A percentile compares a stretch with the other conserved stretches of the same genome.
Evolutionary conservation across 371 early-diverging fungal genomes (phyloP).

Genomic region (Encephalitozoon hellem): DNA sequence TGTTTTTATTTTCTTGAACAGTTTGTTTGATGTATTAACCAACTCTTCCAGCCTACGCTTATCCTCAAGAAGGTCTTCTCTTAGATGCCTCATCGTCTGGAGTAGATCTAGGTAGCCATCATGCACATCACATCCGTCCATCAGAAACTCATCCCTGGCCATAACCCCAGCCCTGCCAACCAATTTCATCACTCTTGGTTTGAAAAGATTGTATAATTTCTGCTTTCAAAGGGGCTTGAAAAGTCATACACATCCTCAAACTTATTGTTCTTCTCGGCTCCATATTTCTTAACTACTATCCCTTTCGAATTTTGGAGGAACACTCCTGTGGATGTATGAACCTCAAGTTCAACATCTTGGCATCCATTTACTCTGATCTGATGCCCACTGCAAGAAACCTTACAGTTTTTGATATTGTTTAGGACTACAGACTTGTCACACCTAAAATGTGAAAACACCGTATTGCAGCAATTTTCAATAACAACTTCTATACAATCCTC

Average conservation of each 20-base stretch:
- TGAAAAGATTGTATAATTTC: constrained; percentile 15
- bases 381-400: constrained; percentile 9
- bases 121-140: background rate
- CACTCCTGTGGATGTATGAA: constrained; percentile 10
- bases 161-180: background rate
- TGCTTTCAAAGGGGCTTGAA: constrained; percentile 15
- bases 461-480: background rate
- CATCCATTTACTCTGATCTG: constrained; percentile 36
- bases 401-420: constrained; percentile 15
- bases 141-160: background rate
- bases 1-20: constrained; percentile 40
- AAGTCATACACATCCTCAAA: constrained; percentile 22
- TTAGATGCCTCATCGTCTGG: constrained; percentile 30
- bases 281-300: constrained; percentile 9
- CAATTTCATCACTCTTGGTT: background rate
- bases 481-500: background rate
- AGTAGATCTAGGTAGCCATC: constrained; percentile 47
- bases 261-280: background rate
- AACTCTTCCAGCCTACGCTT: constrained; percentile 19
- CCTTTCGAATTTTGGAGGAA: constrained; percentile 2
- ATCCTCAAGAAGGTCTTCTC: constrained; percentile 34
- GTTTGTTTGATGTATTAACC: constrained; percentile 35
- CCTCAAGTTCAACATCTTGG: constrained; percentile 7
- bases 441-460: background rate
- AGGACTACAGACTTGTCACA: constrained; percentile 8